Evolutionary conservation across 1,284 basidiomycete genomes (phyloP).

Genomic region (Heterobasidion parviporum): DNA sequence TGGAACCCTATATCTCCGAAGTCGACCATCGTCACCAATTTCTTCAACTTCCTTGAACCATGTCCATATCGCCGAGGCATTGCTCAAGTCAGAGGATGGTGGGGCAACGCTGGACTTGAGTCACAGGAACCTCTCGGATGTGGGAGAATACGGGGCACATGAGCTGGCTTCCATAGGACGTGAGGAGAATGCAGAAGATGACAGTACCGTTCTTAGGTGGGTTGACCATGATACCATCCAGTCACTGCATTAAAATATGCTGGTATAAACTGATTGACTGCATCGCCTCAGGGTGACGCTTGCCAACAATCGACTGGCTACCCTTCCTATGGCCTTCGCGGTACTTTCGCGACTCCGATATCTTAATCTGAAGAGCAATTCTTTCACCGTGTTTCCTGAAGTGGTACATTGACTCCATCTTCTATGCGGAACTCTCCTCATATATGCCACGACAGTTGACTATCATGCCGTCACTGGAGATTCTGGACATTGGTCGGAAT

Average conservation of each 20-base stretch:
- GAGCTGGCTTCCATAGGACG: conserved; percentile 60
- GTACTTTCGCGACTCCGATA: conserved; percentile 78
- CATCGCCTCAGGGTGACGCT: conserved; percentile 77
- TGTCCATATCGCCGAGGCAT: conserved; percentile 56
- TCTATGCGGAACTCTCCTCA: conserved; percentile 2
- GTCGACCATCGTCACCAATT: conserved; percentile 11
- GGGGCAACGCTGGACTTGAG: conserved; percentile 80
- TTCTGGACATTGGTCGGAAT: conserved; percentile 92
- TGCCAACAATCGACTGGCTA: conserved; percentile 77
- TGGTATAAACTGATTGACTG: background rate
- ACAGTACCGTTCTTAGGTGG: conserved; percentile 65
- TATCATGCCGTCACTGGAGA: conserved; percentile 83
- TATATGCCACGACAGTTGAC: conserved; percentile 51
- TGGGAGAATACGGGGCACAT: conserved; percentile 66
- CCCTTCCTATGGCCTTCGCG: conserved; percentile 75
- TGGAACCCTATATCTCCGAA: conserved; percentile 7
- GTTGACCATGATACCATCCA: conserved; percentile 12
- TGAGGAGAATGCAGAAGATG: conserved; percentile 39
- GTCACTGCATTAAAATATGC: background rate
- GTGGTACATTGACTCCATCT: conserved; percentile 52
- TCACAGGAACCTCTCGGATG: conserved; percentile 67
- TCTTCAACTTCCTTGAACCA: conserved; percentile 22
- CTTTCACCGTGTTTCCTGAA: conserved; percentile 77
- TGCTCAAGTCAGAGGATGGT: conserved; percentile 62
- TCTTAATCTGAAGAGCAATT: conserved; percentile 89